Conservation (phyloP, 306 rosid genomes). For the Sophora flavescens region DNA sequence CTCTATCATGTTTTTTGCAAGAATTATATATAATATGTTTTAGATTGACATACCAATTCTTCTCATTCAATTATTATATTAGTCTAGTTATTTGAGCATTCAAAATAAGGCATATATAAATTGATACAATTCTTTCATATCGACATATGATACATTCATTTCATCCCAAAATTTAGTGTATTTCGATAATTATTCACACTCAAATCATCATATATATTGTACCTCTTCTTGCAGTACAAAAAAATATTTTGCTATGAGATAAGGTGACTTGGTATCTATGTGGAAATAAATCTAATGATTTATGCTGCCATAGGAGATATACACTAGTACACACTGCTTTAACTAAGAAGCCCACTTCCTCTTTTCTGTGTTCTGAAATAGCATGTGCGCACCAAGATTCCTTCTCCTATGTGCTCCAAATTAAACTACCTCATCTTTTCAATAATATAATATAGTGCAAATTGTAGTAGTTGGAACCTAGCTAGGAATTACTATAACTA, state of each 20-base stretch:
- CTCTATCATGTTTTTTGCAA: no score
- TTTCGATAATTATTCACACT: no score
- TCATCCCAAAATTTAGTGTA: no score
- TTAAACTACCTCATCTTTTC: slow-evolving; percentile 10
- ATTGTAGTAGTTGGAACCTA: slow-evolving; percentile 17
- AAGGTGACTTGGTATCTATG: slow-evolving; percentile 31
- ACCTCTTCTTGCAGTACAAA: no score
- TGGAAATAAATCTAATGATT: background rate
- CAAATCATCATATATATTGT: no score
- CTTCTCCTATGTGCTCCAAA: background rate
- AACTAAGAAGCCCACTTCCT: slow-evolving; percentile 41
- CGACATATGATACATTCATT: no score
- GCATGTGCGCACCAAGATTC: background rate
- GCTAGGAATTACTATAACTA: background rate
- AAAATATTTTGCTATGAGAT: no score
- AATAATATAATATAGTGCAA: slow-evolving; percentile 15
- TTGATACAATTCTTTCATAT: no score
- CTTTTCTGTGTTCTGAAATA: background rate
- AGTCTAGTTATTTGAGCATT: no score
- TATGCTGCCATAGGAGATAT: background rate
- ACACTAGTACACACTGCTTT: background rate
- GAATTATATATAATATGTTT: no score
- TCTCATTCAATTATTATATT: slow-evolving; percentile 11
- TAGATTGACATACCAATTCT: background rate
- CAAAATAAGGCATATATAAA: no score